Evolutionary conservation across 352 stramenopile species (phyloP).

Genomic region (Phytophthora cactorum): DNA sequence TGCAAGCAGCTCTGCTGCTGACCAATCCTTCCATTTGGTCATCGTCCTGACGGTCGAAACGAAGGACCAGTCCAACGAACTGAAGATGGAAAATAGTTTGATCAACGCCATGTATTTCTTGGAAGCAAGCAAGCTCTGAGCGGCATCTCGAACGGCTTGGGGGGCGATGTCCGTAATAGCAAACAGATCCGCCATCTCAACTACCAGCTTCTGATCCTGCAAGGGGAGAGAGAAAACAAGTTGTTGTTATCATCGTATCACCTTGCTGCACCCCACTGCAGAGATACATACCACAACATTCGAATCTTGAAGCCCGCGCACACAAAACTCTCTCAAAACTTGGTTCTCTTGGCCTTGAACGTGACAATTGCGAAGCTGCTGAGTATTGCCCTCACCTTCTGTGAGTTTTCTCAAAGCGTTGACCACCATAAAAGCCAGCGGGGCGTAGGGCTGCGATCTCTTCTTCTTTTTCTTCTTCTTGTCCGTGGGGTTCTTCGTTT

Average conservation of each 20-base stretch:
- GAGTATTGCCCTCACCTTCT: neutral
- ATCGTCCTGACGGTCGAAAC: constrained; percentile 47
- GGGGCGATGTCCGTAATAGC: constrained; percentile 31
- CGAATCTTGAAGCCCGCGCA: constrained; percentile 23
- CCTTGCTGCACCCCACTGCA: neutral
- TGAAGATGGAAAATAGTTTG: constrained; percentile 49
- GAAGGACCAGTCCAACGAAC: constrained; percentile 46
- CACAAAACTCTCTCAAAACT: constrained; percentile 39
- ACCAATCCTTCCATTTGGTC: constrained; percentile 64
- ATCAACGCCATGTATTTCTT: constrained; percentile 65
- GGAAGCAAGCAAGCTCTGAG: constrained; percentile 30
- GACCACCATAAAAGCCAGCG: constrained; percentile 64
- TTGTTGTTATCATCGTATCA: neutral
- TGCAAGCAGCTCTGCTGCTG: constrained; percentile 55
- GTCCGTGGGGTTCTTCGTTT: neutral
- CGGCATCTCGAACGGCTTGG: constrained; percentile 22
- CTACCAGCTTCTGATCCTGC: constrained; percentile 63
- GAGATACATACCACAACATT: constrained; percentile 20
- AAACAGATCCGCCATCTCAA: constrained; percentile 68
- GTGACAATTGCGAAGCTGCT: constrained; percentile 12
- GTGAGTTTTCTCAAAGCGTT: constrained; percentile 58
- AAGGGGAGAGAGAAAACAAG: neutral
- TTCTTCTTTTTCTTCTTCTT: constrained; percentile 30
- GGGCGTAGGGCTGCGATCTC: constrained; percentile 52
- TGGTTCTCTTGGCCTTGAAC: constrained; percentile 33